Evolutionary conservation across 306 rosid genomes (phyloP), one percentile per base, ranked within the genome.

Genomic region (Cucumis cinereus): DNA sequence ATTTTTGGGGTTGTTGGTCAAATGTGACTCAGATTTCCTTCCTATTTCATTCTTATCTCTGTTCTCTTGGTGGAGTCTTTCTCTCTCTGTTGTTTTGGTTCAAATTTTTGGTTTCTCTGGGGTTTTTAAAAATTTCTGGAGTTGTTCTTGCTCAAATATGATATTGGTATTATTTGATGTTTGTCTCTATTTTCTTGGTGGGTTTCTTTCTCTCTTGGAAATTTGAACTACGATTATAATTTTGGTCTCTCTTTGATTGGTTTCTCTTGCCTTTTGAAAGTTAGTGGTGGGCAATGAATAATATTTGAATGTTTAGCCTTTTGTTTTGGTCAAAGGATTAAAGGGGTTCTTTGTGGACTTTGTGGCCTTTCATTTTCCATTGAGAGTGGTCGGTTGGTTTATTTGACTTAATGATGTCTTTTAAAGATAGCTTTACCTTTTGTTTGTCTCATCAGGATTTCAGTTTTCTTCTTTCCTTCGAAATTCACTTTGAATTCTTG

Each of bases 291-390:
- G 14, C 45, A 43, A 41, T 22, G 73, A 67, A 68, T 43, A 68
- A 22, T 41, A 68, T 71, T 69, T 45, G 14, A 45, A 69, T 43
- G n/a, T 19, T 69, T 43, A 24, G 36, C 57, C 8, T 69, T 69
- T 23, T 66, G 52, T 66, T 69, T 45, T 43, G 33, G 74, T 69
- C 56, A 69, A 69, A 69, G 52, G 57, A 45, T 69, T 69, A 43
- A 69, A 69, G 56, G 36, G 22, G 13, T 38, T 24, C 23, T 69
- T 43, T 69, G 74, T 59, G 67, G 67, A 60, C 19, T 28, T 13
- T 49, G 40, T 45, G 23, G 74, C 36, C 38, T 67, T 67, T 69
- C 56, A 6, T 69, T 69, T 69, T 69, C 56, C 56, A 69, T 69
- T 69, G 23, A 7, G 53, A 69, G 53, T 69, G 36, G 74, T 1